Conservation (phyloP, 768 basidiomycete genomes). For the Suillus bovinus region DNA sequence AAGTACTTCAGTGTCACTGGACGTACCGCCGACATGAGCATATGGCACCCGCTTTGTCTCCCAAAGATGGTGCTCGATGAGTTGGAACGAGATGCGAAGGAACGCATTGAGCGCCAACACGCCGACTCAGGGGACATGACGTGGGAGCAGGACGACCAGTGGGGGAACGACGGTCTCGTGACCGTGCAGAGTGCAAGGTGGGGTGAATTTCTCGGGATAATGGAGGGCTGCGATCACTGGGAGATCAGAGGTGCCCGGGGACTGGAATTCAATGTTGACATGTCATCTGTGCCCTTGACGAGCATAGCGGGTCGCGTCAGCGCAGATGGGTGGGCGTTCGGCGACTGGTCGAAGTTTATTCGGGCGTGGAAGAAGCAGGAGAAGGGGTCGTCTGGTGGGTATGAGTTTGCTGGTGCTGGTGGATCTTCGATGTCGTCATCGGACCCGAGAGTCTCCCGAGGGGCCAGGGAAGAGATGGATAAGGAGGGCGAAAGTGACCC, state of each 20-base stretch:
- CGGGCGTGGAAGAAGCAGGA: constrained; percentile 61
- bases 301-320: constrained; percentile 31
- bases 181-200: constrained; percentile 90
- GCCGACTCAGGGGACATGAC: constrained; percentile 18
- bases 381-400: constrained; percentile 39
- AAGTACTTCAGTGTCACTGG: constrained; percentile 93
- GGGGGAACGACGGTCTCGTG: constrained; percentile 93
- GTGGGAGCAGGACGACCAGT: constrained; percentile 54
- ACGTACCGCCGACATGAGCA: constrained; percentile 58
- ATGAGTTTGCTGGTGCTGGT: constrained; percentile 28
- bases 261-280: constrained; percentile 62
- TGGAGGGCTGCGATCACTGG: constrained; percentile 96
- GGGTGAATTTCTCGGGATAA: constrained; percentile 92
- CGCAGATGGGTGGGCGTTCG: constrained; percentile 46
- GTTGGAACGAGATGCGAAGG: constrained; percentile 62
- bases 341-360: constrained; percentile 65
- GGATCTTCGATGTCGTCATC: constrained; percentile 10
- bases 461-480: constrained; percentile 19
- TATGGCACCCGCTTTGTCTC: constrained; percentile 97
- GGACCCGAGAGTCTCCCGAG: constrained; percentile 11
- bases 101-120: constrained; percentile 41
- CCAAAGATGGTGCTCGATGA: constrained; percentile 94
- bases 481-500: constrained; percentile 47
- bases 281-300: constrained; percentile 50
- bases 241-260: constrained; percentile 89